phyloP scores from a whole-genome alignment of 1,284 basidiomycete species.

The Leccinum insolens region DNA sequence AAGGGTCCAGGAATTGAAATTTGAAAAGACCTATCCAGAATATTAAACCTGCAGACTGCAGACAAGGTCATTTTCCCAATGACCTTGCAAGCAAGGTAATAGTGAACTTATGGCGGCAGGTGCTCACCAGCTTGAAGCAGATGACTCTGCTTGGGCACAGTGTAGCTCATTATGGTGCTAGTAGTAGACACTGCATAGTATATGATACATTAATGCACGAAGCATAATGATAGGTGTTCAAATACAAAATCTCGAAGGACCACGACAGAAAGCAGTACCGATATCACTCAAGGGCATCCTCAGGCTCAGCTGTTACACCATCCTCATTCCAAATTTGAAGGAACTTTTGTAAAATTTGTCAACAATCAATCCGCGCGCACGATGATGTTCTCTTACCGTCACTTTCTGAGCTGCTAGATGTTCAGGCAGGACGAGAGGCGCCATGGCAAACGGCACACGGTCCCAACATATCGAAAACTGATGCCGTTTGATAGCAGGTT shows the following conservation, averaged over 20 bases:
- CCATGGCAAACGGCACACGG: constrained; percentile 65
- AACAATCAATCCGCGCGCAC: not conserved
- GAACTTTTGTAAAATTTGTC: constrained; percentile 49
- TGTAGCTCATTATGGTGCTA: too few species aligned
- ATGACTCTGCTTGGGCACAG: too few species aligned
- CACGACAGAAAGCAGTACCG: too few species aligned
- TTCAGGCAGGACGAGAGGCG: constrained; percentile 57
- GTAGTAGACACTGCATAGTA: too few species aligned
- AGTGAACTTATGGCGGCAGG: too few species aligned
- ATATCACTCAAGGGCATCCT: constrained; percentile 43
- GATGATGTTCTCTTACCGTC: constrained; percentile 45
- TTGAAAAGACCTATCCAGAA: too few species aligned
- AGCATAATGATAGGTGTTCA: constrained; percentile 33
- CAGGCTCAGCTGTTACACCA: constrained; percentile 72
- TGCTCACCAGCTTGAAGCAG: too few species aligned
- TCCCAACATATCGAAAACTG: constrained; percentile 71
- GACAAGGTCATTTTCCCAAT: too few species aligned
- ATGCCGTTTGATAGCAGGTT: constrained; percentile 66
- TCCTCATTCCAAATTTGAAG: constrained; percentile 82
- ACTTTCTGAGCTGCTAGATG: constrained; percentile 62
- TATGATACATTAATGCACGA: constrained; percentile 33
- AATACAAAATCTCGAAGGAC: not conserved
- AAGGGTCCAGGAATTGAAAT: too few species aligned
- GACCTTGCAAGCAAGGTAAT: too few species aligned
- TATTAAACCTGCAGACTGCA: too few species aligned